Evolutionary conservation across 1,284 basidiomycete species (phyloP), one percentile per base, ranked within the genome.

Genomic region (Trichosporon coremiiforme): DNA sequence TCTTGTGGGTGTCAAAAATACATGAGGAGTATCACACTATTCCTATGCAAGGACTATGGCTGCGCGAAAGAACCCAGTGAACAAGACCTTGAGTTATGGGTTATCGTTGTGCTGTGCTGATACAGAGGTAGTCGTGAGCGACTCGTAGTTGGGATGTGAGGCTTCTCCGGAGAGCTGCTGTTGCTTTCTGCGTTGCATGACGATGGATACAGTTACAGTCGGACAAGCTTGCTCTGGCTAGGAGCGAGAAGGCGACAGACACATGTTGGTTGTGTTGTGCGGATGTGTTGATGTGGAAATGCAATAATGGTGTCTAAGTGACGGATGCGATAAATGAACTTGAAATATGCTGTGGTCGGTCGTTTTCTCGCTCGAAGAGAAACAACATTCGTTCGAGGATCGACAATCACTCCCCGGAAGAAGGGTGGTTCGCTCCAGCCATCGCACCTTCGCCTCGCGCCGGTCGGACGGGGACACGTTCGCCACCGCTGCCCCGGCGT

Each of bases 401-500:
- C 7, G 47, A 4, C 47, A 20, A 53, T 53, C 47, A 53, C n/a
- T 22, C 20, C 20, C 13, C 17, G 31, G 12, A 10, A 2, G 57
- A 17, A 33, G 29, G 12, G 10, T 35, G 15, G 29, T 60, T n/a
- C 57, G 29, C 2, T 33, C 57, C 57, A 33, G 57, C 22, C 13
- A 15, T n/a, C n/a, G 57, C 17, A 22, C 15, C 29, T 4, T 60
- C 20, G 47, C 47, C 47, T n/a, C 31, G 12, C 6, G 29, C 31
- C 17, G 57, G 31, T n/a, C 57, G 57, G 29, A 60, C 57, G 12
- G 57, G 57, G 6, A 60, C 31, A 8, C 57, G 57, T 25, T 60
- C 57, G 29, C 57, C 57, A 3, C 57, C 57, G 57, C 57, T 60
- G 29, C 63, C 70, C 2, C 72, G 68, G 13, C 72, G 69, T 66